These are phyloP conservation scores for Paecilomyces formosus DNA, from an alignment of 2,329 filamentous ascomycete genomes.

Conservation along the genomic window DNA sequence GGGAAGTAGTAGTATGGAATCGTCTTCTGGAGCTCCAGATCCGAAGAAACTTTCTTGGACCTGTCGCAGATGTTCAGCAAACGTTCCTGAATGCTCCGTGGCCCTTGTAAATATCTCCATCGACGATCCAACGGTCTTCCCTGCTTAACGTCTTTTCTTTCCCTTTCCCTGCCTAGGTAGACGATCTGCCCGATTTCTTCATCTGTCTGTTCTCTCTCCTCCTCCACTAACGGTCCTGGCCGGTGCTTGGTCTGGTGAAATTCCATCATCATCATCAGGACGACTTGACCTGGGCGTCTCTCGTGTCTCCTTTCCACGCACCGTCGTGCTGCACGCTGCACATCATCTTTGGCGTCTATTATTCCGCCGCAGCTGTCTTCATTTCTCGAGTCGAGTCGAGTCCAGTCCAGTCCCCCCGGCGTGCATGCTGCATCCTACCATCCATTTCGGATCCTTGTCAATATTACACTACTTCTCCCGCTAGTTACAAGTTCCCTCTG, in stretches of 20 bases:
- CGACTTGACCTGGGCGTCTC: not conserved
- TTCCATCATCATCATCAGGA: not conserved
- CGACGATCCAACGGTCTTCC: not conserved
- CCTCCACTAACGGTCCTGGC: not conserved
- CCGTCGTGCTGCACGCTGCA: constrained; percentile 16
- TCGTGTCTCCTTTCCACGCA: constrained; percentile 10
- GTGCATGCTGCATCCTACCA: constrained; percentile 13
- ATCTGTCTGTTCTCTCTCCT: not conserved
- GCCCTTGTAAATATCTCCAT: not conserved
- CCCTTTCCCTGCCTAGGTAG: not conserved
- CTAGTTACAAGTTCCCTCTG: constrained; percentile 26
- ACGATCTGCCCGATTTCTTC: not conserved
- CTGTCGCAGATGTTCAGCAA: not conserved
- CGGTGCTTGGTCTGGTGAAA: not conserved
- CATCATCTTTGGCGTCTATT: constrained; percentile 14
- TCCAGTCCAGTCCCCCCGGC: not conserved
- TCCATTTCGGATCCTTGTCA: constrained; percentile 20
- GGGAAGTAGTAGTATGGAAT: not conserved
- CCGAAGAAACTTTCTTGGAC: not conserved
- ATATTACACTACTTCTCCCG: constrained; percentile 31
- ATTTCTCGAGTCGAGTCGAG: not conserved
- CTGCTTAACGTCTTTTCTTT: not conserved
- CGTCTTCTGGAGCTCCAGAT: not conserved
- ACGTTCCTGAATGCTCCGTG: not conserved
- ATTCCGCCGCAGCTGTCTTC: constrained; percentile 1